Percentiles rank a stretch among this genome's conserved stretches.
These are phyloP conservation scores for Papiliotrema flavescens DNA, from an alignment of 1,284 basidiomycete species.

Conservation along the genomic window DNA sequence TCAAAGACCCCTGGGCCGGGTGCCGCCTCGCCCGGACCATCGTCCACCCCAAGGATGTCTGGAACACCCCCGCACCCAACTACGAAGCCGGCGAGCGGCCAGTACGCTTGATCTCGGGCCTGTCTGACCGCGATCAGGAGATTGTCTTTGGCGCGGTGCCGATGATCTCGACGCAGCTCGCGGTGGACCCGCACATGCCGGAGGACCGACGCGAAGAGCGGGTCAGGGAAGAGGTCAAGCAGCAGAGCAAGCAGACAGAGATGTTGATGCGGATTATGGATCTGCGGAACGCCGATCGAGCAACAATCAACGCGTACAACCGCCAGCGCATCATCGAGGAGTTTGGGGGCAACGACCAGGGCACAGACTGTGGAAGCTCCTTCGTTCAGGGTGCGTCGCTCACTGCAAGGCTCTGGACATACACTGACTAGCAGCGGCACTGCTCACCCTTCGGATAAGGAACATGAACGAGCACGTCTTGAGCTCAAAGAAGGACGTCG, in stretches of 20 bases:
- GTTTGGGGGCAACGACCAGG: slow-evolving; percentile 57
- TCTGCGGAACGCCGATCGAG: slow-evolving; percentile 78
- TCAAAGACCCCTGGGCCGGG: slow-evolving; percentile 20
- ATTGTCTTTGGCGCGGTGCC: slow-evolving; percentile 45
- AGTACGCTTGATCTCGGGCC: slow-evolving; percentile 28
- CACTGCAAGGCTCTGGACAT: neutral
- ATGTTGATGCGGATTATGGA: slow-evolving; percentile 70
- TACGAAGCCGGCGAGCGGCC: slow-evolving; percentile 35
- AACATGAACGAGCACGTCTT: slow-evolving; percentile 72
- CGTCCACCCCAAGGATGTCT: slow-evolving; percentile 28
- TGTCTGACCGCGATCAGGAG: slow-evolving; percentile 31
- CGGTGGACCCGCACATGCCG: slow-evolving; percentile 8
- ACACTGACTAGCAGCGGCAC: slow-evolving; percentile 59
- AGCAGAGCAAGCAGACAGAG: slow-evolving; percentile 61
- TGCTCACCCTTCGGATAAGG: slow-evolving; percentile 81
- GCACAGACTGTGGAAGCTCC: slow-evolving; percentile 67
- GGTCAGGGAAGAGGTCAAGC: slow-evolving; percentile 11
- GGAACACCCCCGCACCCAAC: slow-evolving; percentile 36
- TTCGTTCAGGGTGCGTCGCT: slow-evolving; percentile 77
- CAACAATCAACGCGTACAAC: slow-evolving; percentile 81
- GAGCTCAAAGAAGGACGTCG: slow-evolving; percentile 68
- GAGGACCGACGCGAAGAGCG: neutral
- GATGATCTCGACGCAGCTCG: slow-evolving; percentile 28
- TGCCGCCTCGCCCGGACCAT: slow-evolving; percentile 24
- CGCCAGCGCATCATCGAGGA: slow-evolving; percentile 69